Evolutionary conservation across 1,284 basidiomycete genomes (phyloP).

Genomic region (Ceratobasidium sp.): DNA sequence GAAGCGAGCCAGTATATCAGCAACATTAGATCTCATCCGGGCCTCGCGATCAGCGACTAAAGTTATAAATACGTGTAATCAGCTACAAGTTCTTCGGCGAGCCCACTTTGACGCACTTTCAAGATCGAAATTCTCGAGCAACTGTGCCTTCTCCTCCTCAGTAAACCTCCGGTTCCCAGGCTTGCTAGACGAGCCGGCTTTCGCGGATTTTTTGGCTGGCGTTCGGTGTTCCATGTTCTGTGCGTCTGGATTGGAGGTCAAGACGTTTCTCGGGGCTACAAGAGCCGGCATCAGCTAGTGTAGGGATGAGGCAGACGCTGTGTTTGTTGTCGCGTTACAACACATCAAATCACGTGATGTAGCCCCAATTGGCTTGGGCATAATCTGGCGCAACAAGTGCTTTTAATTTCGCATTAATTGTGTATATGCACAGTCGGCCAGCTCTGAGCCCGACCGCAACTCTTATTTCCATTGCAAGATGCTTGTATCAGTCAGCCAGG

Average conservation of each 20-base stretch:
- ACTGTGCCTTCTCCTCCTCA: slow-evolving; percentile 75
- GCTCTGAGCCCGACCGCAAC: background rate
- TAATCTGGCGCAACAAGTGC: background rate
- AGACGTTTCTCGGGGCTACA: slow-evolving; percentile 12
- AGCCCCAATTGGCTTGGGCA: background rate
- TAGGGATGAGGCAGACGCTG: background rate
- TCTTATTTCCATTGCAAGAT: background rate
- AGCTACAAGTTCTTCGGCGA: slow-evolving; percentile 4
- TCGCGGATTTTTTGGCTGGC: slow-evolving; percentile 15
- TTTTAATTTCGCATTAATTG: background rate
- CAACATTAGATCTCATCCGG: slow-evolving; percentile 77
- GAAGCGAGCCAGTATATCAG: slow-evolving; percentile 76
- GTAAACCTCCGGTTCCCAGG: slow-evolving; percentile 58
- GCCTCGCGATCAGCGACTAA: slow-evolving; percentile 76
- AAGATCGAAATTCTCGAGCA: slow-evolving; percentile 79
- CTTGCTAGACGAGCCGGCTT: slow-evolving; percentile 27
- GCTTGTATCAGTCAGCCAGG: slow-evolving; percentile 16
- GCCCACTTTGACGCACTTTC: slow-evolving; percentile 66
- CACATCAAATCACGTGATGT: slow-evolving; percentile 8
- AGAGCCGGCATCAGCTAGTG: slow-evolving; percentile 23
- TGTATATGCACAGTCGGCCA: background rate
- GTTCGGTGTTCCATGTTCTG: slow-evolving; percentile 36
- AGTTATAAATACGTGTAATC: slow-evolving; percentile 41
- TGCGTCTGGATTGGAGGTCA: slow-evolving; percentile 17
- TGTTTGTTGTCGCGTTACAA: slow-evolving; percentile 27